A percentile compares a stretch with the other conserved stretches of the same genome.
Conservation (phyloP, 495 filamentous ascomycete species). For the Pseudoneurospora amorphoporcata region DNA sequence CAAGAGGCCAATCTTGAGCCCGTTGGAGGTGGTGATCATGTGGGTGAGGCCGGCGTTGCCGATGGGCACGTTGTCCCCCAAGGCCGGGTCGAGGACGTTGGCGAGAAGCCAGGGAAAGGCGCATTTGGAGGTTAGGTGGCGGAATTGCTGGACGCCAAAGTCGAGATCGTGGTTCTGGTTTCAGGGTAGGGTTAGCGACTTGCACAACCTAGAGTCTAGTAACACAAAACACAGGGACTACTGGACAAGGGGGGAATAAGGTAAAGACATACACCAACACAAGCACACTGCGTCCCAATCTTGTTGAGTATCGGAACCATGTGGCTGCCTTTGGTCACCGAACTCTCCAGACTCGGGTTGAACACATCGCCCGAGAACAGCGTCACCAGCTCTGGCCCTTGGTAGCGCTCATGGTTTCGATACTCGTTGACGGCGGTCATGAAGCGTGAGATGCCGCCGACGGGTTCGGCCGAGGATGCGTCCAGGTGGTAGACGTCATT, state of each 20-base stretch:
- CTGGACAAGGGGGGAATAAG: too few species aligned
- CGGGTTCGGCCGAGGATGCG: constrained; percentile 60
- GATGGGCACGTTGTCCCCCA: constrained; percentile 58
- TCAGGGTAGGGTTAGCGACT: too few species aligned
- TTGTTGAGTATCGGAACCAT: constrained; percentile 83
- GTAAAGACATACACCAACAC: constrained; percentile 58
- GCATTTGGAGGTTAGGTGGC: constrained; percentile 60
- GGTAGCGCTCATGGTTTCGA: constrained; percentile 45
- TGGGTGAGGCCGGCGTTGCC: constrained; percentile 57
- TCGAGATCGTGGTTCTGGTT: constrained; percentile 92
- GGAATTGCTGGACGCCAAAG: constrained; percentile 77
- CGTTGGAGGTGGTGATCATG: constrained; percentile 69
- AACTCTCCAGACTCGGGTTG: constrained; percentile 79
- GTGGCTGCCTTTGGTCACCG: constrained; percentile 74
- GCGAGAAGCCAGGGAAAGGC: constrained; percentile 83
- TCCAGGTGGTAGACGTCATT: constrained; percentile 92
- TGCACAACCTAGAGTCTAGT: too few species aligned
- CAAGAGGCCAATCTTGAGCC: constrained; percentile 75
- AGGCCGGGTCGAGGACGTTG: constrained; percentile 69
- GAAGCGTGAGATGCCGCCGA: constrained; percentile 71
- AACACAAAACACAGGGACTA: too few species aligned
- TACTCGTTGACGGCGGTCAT: constrained; percentile 70
- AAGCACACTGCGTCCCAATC: constrained; percentile 64
- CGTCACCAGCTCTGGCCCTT: constrained; percentile 51
- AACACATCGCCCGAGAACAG: constrained; percentile 90